phyloP scores from a whole-genome alignment of 192 early-diverging fungal genomes.

The Chytriomyces hyalinus region DNA sequence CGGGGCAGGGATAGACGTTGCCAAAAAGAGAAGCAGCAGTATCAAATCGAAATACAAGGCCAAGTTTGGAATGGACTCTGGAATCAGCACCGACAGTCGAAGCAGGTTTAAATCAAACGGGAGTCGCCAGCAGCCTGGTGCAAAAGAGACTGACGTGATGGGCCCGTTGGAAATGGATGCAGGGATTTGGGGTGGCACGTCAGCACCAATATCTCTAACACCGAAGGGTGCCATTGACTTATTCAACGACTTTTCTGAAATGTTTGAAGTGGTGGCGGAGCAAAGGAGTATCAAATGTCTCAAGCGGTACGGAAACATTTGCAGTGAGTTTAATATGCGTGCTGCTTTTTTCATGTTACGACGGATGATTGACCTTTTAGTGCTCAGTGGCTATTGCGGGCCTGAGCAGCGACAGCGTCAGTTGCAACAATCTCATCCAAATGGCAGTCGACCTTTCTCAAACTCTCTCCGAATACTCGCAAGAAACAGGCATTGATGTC shows the following conservation, averaged over 20 bases:
- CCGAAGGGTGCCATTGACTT: constrained; percentile 30
- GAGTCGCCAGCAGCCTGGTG: neutral
- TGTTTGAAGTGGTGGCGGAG: constrained; percentile 30
- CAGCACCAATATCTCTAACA: neutral
- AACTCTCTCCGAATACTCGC: constrained; percentile 29
- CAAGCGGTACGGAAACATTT: constrained; percentile 25
- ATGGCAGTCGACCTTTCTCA: constrained; percentile 26
- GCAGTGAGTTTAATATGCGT: constrained; percentile 8
- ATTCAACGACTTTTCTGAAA: constrained; percentile 33
- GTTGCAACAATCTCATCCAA: constrained; percentile 23
- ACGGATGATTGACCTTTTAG: neutral
- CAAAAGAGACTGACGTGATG: neutral
- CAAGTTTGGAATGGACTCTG: neutral
- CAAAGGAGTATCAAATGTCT: constrained; percentile 12
- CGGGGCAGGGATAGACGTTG: neutral
- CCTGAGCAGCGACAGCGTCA: constrained; percentile 3
- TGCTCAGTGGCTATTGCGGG: constrained; percentile 25
- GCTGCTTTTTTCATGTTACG: neutral
- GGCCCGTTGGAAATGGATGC: neutral
- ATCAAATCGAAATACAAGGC: too few relatives aligned
- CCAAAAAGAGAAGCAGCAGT: too few relatives aligned
- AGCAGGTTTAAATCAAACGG: neutral
- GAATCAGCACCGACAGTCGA: neutral
- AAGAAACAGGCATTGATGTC: constrained; percentile 27
- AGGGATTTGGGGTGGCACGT: constrained; percentile 22